Evolutionary conservation across 2,329 filamentous ascomycete species (phyloP).

Genomic region (Ciborinia camelliae): DNA sequence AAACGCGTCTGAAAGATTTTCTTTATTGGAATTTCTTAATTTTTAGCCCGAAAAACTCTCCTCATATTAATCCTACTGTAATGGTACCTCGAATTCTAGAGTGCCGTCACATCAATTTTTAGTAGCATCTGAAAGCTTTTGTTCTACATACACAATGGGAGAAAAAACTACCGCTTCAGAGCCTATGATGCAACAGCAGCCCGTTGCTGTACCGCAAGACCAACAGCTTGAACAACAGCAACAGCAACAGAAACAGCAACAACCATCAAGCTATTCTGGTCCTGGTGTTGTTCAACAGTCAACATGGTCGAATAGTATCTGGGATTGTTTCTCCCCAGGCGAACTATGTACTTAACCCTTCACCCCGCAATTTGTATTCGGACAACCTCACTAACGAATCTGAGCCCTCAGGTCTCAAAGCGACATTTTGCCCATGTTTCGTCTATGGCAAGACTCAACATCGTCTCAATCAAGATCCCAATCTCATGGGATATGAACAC

Average conservation of each 20-base stretch:
- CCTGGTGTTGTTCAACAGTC: background rate
- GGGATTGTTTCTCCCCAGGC: slow-evolving; percentile 15
- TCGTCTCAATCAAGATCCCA: slow-evolving; percentile 28
- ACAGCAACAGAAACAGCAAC: slow-evolving; percentile 1
- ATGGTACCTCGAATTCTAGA: background rate
- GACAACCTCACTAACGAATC: background rate
- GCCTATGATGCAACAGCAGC: background rate
- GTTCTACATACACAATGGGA: background rate
- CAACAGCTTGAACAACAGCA: background rate
- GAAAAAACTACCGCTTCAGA: background rate
- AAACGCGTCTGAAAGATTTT: background rate
- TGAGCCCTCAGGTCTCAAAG: slow-evolving; percentile 26
- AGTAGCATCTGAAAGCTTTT: background rate
- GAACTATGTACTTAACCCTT: slow-evolving; percentile 5
- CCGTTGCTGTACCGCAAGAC: background rate
- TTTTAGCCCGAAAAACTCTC: background rate
- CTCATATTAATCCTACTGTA: background rate
- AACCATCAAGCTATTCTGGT: slow-evolving; percentile 1
- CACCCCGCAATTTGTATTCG: background rate
- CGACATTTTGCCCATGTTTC: slow-evolving; percentile 33
- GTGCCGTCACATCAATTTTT: background rate
- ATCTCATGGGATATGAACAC: slow-evolving; percentile 27
- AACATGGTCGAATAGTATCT: slow-evolving; percentile 13
- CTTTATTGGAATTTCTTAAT: background rate
- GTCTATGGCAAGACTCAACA: slow-evolving; percentile 32